phyloP scores from a whole-genome alignment of 1,284 basidiomycete genomes.

The Pascua guehoae region DNA sequence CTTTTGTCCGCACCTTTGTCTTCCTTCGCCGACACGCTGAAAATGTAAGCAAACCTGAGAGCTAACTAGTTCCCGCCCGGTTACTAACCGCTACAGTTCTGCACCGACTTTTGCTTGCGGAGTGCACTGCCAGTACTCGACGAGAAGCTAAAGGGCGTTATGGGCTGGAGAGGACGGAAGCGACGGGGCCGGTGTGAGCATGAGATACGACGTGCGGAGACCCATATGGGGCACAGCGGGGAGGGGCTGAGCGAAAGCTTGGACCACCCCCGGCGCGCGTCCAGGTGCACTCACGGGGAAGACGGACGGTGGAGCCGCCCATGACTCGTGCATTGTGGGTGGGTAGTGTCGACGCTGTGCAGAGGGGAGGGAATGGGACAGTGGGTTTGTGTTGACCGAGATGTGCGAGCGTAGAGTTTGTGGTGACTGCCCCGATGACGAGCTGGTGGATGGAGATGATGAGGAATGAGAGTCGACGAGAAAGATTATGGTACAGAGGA shows the following conservation, averaged over 20 bases:
- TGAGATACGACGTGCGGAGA: too few relatives aligned
- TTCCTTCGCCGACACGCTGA: conserved; percentile 19
- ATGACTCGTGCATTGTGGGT: not conserved
- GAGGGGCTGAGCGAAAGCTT: not conserved
- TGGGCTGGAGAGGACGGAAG: conserved; percentile 1
- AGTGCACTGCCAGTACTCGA: conserved; percentile 11
- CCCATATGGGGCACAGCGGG: too few relatives aligned
- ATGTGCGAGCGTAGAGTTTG: not conserved
- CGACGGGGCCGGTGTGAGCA: conserved; percentile 4
- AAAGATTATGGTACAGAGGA: too few relatives aligned
- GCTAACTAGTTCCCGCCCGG: too few relatives aligned
- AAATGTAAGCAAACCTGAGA: conserved; percentile 1
- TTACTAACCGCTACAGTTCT: conserved; percentile 20
- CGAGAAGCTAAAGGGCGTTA: conserved; percentile 16
- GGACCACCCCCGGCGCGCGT: not conserved
- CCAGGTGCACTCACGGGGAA: conserved; percentile 4
- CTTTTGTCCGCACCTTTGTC: conserved; percentile 11
- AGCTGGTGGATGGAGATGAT: not conserved
- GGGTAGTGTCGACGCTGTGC: not conserved
- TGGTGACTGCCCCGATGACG: not conserved
- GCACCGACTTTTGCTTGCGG: conserved; percentile 16
- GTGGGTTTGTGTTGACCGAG: not conserved
- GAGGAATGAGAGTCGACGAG: too few relatives aligned
- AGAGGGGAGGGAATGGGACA: not conserved
- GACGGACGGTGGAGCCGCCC: not conserved